Conservation (phyloP, 2,329 filamentous ascomycete genomes). For the Pestalotiopsis sp. region DNA sequence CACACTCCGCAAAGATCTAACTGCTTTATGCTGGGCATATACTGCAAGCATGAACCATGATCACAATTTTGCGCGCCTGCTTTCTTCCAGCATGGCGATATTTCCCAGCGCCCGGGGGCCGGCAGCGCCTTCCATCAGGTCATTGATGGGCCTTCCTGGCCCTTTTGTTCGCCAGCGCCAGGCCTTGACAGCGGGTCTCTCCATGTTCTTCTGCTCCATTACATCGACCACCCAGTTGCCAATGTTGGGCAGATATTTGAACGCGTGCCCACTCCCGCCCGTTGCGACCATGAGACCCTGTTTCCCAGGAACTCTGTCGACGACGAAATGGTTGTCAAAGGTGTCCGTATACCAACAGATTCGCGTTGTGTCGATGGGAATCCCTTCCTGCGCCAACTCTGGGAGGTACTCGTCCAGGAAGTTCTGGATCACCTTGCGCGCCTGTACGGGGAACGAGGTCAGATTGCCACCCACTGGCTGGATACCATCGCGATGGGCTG, state of each 20-base stretch:
- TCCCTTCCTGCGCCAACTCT: slow-evolving; percentile 37
- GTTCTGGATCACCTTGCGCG: slow-evolving; percentile 26
- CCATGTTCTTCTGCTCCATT: slow-evolving; percentile 40
- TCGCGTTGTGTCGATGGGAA: slow-evolving; percentile 40
- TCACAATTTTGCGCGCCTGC: neutral
- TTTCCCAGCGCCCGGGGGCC: slow-evolving; percentile 20
- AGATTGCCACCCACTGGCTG: slow-evolving; percentile 22
- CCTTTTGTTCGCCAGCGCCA: slow-evolving; percentile 24
- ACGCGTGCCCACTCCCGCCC: slow-evolving; percentile 63
- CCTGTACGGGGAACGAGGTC: slow-evolving; percentile 29
- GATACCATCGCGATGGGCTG: slow-evolving; percentile 7
- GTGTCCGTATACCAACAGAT: slow-evolving; percentile 63
- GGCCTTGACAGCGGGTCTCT: slow-evolving; percentile 26
- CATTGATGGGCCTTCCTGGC: slow-evolving; percentile 13
- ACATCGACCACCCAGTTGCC: slow-evolving; percentile 56
- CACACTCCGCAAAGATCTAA: too few species aligned
- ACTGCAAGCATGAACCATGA: too few species aligned
- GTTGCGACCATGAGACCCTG: slow-evolving; percentile 59
- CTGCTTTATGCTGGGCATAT: too few species aligned
- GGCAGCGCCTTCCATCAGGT: slow-evolving; percentile 23
- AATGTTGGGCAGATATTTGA: slow-evolving; percentile 63
- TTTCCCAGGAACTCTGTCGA: slow-evolving; percentile 38
- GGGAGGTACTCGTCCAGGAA: slow-evolving; percentile 46
- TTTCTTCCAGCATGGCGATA: slow-evolving; percentile 14
- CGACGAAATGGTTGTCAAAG: slow-evolving; percentile 55